These are phyloP conservation scores for Lagenidium giganteum DNA, from an alignment of 352 stramenopile genomes.

Conservation along the genomic window DNA sequence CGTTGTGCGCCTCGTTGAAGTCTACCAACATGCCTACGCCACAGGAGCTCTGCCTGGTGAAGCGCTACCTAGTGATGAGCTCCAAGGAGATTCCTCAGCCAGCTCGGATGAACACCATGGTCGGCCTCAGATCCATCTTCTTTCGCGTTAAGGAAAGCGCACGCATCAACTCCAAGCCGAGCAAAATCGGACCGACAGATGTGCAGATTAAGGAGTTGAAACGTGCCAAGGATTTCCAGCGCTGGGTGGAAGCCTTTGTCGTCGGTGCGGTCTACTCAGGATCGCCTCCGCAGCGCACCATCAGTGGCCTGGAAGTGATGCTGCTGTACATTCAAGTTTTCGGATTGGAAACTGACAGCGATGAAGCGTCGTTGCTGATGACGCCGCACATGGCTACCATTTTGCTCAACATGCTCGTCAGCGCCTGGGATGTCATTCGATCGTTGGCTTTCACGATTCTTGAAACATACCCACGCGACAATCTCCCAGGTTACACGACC, in stretches of 20 bases:
- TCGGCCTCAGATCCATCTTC: slow-evolving; percentile 71
- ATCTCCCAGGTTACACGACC: slow-evolving; percentile 57
- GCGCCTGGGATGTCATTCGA: slow-evolving; percentile 74
- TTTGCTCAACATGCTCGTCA: slow-evolving; percentile 75
- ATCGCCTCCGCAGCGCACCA: slow-evolving; percentile 62
- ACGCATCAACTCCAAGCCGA: slow-evolving; percentile 39
- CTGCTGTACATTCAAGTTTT: slow-evolving; percentile 72
- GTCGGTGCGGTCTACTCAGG: slow-evolving; percentile 58
- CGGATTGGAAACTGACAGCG: slow-evolving; percentile 22
- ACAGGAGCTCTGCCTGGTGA: slow-evolving; percentile 50
- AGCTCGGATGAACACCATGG: slow-evolving; percentile 65
- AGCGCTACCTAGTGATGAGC: slow-evolving; percentile 64
- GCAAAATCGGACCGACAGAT: slow-evolving; percentile 1
- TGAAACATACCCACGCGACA: slow-evolving; percentile 57
- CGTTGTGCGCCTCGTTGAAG: slow-evolving; percentile 72
- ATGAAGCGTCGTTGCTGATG: slow-evolving; percentile 27
- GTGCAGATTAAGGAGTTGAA: slow-evolving; percentile 23
- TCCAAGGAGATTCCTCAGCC: slow-evolving; percentile 67
- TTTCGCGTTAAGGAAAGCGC: slow-evolving; percentile 68
- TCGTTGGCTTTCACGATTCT: slow-evolving; percentile 61
- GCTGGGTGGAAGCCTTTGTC: slow-evolving; percentile 67
- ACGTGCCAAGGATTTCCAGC: slow-evolving; percentile 41
- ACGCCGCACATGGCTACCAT: slow-evolving; percentile 60
- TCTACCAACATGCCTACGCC: slow-evolving; percentile 63
- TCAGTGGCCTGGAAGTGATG: slow-evolving; percentile 65